Percentiles rank a stretch among this genome's conserved stretches.
These are phyloP conservation scores for Exophiala sideris DNA, from an alignment of 2,329 filamentous ascomycete genomes.

Conservation along the genomic window DNA sequence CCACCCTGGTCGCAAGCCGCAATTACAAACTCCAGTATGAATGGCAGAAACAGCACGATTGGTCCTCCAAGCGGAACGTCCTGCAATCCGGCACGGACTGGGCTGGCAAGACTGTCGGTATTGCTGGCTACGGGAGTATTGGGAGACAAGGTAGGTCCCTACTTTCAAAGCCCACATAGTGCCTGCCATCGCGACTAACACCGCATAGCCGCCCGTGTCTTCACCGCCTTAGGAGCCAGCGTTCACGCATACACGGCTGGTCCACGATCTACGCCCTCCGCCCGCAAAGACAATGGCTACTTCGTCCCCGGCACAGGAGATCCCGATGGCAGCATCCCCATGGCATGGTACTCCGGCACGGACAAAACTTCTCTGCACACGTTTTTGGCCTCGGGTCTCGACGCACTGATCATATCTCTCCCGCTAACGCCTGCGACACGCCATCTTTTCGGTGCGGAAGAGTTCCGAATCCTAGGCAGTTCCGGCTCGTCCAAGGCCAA, in stretches of 20 bases:
- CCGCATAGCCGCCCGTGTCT: slow-evolving; percentile 52
- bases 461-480: slow-evolving; percentile 50
- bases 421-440: slow-evolving; percentile 57
- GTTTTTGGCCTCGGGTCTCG: slow-evolving; percentile 55
- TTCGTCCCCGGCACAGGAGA: slow-evolving; percentile 66
- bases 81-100: slow-evolving; percentile 46
- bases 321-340: slow-evolving; percentile 53
- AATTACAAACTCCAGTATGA: slow-evolving; percentile 55
- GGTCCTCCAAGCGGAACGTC: slow-evolving; percentile 40
- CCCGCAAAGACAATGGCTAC: slow-evolving; percentile 62
- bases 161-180: no score
- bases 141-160: slow-evolving; percentile 53
- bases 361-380: slow-evolving; percentile 50
- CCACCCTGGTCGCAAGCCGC: slow-evolving; percentile 57
- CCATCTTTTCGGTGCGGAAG: slow-evolving; percentile 52
- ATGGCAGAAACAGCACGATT: slow-evolving; percentile 55
- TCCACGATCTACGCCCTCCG: slow-evolving; percentile 64
- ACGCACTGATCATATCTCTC: slow-evolving; percentile 56
- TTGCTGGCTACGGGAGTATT: slow-evolving; percentile 62
- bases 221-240: slow-evolving; percentile 64
- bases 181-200: not conserved
- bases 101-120: slow-evolving; percentile 56
- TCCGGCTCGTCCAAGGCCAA: not conserved
- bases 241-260: slow-evolving; percentile 73
- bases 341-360: slow-evolving; percentile 56